Evolutionary conservation across 2,329 filamentous ascomycete genomes (phyloP).

Genomic region (Dactylonectria macrodidyma): DNA sequence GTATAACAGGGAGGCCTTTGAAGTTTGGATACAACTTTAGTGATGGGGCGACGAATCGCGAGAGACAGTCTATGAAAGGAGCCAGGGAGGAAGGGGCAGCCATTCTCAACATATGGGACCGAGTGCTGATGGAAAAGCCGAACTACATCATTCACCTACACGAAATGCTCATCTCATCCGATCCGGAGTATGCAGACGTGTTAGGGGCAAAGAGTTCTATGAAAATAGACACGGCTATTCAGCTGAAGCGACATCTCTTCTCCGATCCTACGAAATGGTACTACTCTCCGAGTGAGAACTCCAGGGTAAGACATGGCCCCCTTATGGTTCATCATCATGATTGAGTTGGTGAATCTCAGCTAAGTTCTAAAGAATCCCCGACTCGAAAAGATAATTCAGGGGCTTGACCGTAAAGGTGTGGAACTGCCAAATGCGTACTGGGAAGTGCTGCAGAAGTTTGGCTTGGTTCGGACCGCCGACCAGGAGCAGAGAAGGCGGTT

Average conservation of each 20-base stretch:
- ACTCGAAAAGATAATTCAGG: constrained; percentile 9
- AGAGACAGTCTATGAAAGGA: constrained; percentile 9
- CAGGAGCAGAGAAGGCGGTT: constrained; percentile 24
- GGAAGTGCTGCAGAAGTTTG: constrained; percentile 3
- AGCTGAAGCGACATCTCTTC: constrained; percentile 24
- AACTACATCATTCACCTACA: constrained; percentile 9
- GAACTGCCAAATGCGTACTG: constrained; percentile 26
- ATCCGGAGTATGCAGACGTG: constrained; percentile 30
- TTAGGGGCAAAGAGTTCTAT: constrained; percentile 14
- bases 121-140: constrained; percentile 21
- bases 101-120: constrained; percentile 33
- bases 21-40: constrained; percentile 35
- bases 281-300: constrained; percentile 19
- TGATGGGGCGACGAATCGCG: not conserved
- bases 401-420: constrained; percentile 20
- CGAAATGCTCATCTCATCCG: constrained; percentile 26
- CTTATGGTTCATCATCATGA: not conserved
- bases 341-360: not conserved
- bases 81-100: constrained; percentile 10
- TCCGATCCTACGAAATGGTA: constrained; percentile 33
- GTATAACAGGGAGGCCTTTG: constrained; percentile 25
- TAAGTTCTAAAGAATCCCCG: constrained; percentile 18
- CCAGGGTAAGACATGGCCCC: not conserved
- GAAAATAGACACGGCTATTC: not conserved
- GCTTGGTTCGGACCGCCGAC: constrained; percentile 15